Conservation (phyloP, 768 basidiomycete genomes). For the Leucosporidium creatinivorum region DNA sequence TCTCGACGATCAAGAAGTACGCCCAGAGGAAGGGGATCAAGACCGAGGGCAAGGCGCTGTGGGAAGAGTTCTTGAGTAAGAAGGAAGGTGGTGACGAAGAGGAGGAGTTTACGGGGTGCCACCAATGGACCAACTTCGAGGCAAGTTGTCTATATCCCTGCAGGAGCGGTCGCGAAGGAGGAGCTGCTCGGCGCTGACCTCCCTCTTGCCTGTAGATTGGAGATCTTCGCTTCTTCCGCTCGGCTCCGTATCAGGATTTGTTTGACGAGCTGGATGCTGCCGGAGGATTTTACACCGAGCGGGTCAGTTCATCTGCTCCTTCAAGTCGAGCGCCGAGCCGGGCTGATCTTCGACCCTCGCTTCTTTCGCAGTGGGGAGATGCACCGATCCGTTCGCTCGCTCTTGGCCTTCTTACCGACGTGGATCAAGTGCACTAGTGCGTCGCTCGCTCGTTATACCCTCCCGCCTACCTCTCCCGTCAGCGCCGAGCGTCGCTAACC, state of each 20-base stretch:
- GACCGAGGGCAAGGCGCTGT: not conserved
- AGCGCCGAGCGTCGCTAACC: not conserved
- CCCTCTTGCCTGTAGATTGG: constrained; percentile 78
- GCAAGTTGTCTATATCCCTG: not conserved
- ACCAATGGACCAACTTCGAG: constrained; percentile 25
- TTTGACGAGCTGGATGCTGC: constrained; percentile 70
- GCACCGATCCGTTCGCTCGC: constrained; percentile 29
- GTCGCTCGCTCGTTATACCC: not conserved
- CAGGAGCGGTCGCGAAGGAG: too few species aligned
- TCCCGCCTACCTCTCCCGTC: not conserved
- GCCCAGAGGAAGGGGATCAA: not conserved
- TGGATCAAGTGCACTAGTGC: constrained; percentile 32
- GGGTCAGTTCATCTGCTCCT: not conserved
- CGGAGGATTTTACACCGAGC: constrained; percentile 73
- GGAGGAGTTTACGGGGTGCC: constrained; percentile 6
- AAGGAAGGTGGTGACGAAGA: not conserved
- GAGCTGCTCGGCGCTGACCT: not conserved
- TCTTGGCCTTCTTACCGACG: constrained; percentile 19
- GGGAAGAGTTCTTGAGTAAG: constrained; percentile 11
- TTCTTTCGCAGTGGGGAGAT: constrained; percentile 28
- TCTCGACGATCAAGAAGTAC: not conserved
- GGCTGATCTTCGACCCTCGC: not conserved
- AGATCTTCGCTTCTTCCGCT: constrained; percentile 73
- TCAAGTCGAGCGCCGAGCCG: too few species aligned
- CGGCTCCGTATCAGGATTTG: constrained; percentile 71